Conservation (phyloP, 306 rosid genomes). For the Acacia acuminata region DNA sequence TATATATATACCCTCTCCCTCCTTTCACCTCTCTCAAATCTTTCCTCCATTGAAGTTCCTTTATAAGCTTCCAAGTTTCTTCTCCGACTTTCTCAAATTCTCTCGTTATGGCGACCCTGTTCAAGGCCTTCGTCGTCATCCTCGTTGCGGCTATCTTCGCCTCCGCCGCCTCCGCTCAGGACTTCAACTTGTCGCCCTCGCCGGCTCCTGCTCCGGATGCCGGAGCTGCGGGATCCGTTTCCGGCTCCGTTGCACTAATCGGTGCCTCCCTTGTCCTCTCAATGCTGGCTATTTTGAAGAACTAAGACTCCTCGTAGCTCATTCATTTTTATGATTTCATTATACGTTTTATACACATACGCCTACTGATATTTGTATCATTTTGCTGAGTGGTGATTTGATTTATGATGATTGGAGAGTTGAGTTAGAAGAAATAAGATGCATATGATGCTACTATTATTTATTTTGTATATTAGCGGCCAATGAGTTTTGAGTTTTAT, state of each 20-base stretch:
- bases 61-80: not conserved
- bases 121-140: slow-evolving; percentile 29
- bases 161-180: slow-evolving; percentile 37
- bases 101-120: slow-evolving; percentile 37
- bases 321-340: not conserved
- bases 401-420: not conserved
- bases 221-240: slow-evolving; percentile 38
- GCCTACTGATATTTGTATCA: not conserved
- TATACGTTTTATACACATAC: not conserved
- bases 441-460: not conserved
- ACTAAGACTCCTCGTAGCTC: not conserved
- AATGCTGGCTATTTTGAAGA: not conserved
- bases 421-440: not conserved
- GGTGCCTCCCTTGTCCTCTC: not conserved
- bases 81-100: not conserved
- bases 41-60: not conserved
- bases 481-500: not conserved
- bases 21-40: not conserved
- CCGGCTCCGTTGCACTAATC: not conserved
- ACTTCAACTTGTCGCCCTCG: slow-evolving; percentile 1
- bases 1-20: not conserved
- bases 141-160: slow-evolving; percentile 21
- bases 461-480: not conserved
- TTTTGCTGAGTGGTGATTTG: not conserved
- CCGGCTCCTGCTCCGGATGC: slow-evolving; percentile 9